Evolutionary conservation across 2,329 filamentous ascomycete genomes (phyloP).

Genomic region (Arachnomyces sp.): DNA sequence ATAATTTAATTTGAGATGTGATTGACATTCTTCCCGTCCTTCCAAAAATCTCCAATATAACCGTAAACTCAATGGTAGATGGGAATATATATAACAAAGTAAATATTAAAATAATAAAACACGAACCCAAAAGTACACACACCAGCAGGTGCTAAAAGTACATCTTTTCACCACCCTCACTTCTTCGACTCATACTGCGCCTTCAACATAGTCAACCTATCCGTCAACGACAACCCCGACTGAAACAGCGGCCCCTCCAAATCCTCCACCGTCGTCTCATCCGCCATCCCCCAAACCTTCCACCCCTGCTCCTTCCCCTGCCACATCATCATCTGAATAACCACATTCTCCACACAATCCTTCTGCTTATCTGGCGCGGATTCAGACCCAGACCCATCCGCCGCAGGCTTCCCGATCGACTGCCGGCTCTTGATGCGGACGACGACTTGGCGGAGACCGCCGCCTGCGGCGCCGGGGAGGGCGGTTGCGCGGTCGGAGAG

Average conservation of each 20-base stretch:
- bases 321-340: conserved; percentile 41
- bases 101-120: no score
- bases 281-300: conserved; percentile 44
- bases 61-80: no score
- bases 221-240: conserved; percentile 25
- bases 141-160: conserved; percentile 1
- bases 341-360: conserved; percentile 43
- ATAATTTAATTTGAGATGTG: no score
- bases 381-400: conserved; percentile 2
- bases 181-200: conserved; percentile 11
- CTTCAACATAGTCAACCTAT: conserved; percentile 28
- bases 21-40: no score
- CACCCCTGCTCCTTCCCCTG: conserved; percentile 37
- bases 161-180: neutral
- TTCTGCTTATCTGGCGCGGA: conserved; percentile 24
- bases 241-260: conserved; percentile 30
- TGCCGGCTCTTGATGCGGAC: conserved; percentile 33
- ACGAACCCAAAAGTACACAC: neutral
- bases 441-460: conserved; percentile 34
- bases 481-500: conserved; percentile 35
- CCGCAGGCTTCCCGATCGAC: conserved; percentile 21
- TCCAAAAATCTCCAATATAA: no score
- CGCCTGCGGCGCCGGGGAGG: conserved; percentile 31
- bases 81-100: no score
- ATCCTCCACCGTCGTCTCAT: conserved; percentile 34